These are phyloP conservation scores for Alternaria tenuissima DNA, from an alignment of 2,329 filamentous ascomycete species.

Conservation along the genomic window DNA sequence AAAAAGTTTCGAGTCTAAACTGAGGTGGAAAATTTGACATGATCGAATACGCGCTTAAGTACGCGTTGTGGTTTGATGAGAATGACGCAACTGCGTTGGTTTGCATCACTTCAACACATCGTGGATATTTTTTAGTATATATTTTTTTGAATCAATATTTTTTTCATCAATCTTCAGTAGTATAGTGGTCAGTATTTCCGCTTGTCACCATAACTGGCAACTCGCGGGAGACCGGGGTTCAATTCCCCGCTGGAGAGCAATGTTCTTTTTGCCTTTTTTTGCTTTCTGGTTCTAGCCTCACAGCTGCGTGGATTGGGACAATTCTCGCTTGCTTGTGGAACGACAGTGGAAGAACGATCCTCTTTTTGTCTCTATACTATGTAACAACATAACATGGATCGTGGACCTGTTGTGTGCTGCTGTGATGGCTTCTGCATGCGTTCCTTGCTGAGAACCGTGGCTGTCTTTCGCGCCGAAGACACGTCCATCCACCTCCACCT, in stretches of 20 bases:
- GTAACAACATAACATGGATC: not conserved
- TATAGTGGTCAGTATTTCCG: slow-evolving; percentile 33
- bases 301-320: not conserved
- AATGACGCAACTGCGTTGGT: too few species aligned
- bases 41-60: too few species aligned
- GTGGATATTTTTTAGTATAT: too few species aligned
- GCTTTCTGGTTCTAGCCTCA: not conserved
- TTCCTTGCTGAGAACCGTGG: not conserved
- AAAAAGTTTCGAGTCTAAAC: too few species aligned
- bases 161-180: slow-evolving; percentile 15
- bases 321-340: not conserved
- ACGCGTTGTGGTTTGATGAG: too few species aligned
- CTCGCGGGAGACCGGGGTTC: slow-evolving; percentile 26
- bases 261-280: not conserved
- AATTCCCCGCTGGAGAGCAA: slow-evolving; percentile 22
- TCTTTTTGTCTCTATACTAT: not conserved
- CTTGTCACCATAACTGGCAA: slow-evolving; percentile 21
- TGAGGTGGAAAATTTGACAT: too few species aligned
- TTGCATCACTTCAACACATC: too few species aligned
- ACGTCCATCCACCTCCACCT: not conserved
- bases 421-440: not conserved
- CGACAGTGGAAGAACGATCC: not conserved
- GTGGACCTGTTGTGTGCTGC: not conserved
- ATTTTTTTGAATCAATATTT: too few species aligned
- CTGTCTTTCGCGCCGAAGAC: not conserved